Evolutionary conservation across 768 basidiomycete genomes (phyloP).

Genomic region (Auriscalpium vulgare): DNA sequence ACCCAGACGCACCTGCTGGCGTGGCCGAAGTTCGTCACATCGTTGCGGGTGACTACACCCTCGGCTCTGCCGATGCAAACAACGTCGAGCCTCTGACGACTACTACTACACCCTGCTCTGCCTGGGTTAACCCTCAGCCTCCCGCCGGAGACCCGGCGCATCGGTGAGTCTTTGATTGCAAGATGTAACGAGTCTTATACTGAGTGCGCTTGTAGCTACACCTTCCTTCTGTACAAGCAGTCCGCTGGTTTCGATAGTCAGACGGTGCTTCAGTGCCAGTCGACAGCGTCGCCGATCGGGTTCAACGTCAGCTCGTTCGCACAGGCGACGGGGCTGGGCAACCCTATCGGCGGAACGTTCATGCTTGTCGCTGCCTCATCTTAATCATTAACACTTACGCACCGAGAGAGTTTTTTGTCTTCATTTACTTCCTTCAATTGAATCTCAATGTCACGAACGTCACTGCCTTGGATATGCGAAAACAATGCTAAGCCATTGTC

Average conservation of each 20-base stretch:
- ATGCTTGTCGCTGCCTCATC: conserved; percentile 29
- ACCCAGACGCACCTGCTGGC: not conserved
- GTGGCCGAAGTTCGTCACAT: not conserved
- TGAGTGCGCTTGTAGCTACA: conserved; percentile 27
- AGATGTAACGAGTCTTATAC: not conserved
- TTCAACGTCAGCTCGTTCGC: conserved; percentile 42
- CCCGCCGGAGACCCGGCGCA: conserved; percentile 34
- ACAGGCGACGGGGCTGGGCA: conserved; percentile 31
- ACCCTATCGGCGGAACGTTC: conserved; percentile 41
- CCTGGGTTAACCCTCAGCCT: conserved; percentile 34
- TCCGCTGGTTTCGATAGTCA: conserved; percentile 32
- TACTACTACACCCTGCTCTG: conserved; percentile 32
- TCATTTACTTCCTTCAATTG: too few species aligned
- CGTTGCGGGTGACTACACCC: not conserved
- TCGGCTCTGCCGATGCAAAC: not conserved
- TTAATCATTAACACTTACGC: too few species aligned
- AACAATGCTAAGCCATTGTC: too few species aligned
- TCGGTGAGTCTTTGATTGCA: conserved; percentile 23
- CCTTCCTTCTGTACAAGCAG: conserved; percentile 40
- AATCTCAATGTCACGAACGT: too few species aligned
- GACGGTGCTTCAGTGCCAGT: conserved; percentile 10
- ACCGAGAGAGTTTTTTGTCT: too few species aligned
- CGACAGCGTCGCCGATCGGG: too few species aligned
- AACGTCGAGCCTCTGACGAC: conserved; percentile 22
- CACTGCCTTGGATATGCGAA: too few species aligned